Base-by-base conservation (phyloP, 352 stramenopile genomes). In the Blastocystis sp. region DNA sequence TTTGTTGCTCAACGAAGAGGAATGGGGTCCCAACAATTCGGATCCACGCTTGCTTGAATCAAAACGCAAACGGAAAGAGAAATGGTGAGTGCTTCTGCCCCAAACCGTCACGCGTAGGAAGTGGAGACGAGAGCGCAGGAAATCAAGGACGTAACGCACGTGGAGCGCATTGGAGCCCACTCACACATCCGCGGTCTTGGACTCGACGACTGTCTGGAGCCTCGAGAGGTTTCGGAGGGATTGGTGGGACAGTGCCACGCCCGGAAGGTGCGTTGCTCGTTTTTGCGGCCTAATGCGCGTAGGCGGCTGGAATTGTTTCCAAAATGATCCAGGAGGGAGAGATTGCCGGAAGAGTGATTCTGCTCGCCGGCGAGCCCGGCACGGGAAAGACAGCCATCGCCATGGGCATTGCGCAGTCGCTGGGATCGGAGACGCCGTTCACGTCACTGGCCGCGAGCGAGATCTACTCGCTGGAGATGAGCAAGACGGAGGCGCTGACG, bases 401-500 rank as follows among this genome's bases (percentile, higher is more conserved):
- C 40, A 98, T 99, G 95, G 97, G 94, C 45, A 94, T 98, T 88
- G 94, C 96, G 9, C 95, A 98, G 90, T 95, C 97, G 82, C 91
- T 99, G 34, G 96, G 96, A 53, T 94, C 98, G 84, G 95, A 98
- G 91, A 98, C 96, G 65, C 97, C 97, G 62, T 99, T 99, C 91
- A 98, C 95, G 14, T 98, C 95, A 61, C 97, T 99, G 79, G 95
- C 94, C 62, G 97, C 94, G n/a, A 97, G 93, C 34, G 96, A 99
- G 91, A 96, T 99, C 40, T 99, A 98, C 89, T 98, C 95, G 53
- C 91, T 99, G 3, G 97, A 99, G 91, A 98, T 99, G 94, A 97
- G 93, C 91, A 99, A 99, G 92, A 99, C 97, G 10, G 97, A 99
- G 90, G 96, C 96, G 60, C 91, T 99, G 62, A 99, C 97, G 41